phyloP scores from a whole-genome alignment of 2,329 filamentous ascomycete species.

The Cytospora chrysosperma region DNA sequence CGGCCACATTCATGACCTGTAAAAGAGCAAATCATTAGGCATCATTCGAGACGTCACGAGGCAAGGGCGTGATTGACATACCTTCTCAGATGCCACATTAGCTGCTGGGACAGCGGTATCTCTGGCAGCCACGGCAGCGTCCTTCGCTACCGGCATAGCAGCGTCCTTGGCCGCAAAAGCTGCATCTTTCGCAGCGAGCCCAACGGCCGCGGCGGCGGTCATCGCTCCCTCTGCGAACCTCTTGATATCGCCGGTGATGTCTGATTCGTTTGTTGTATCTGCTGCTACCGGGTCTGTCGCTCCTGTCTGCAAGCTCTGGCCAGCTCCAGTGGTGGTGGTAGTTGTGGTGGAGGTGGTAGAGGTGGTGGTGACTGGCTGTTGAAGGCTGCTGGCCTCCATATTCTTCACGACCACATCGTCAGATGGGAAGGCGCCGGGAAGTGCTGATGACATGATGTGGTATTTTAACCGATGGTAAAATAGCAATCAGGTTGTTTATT shows the following conservation, averaged over 20 bases:
- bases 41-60: background rate
- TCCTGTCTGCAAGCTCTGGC: background rate
- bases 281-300: background rate
- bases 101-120: background rate
- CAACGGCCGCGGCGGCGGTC: slow-evolving; percentile 2
- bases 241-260: slow-evolving; percentile 1
- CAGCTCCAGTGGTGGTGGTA: background rate
- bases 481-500: no score
- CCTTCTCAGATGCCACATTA: background rate
- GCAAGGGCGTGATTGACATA: background rate
- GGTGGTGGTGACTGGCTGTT: background rate
- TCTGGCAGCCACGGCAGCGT: background rate
- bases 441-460: background rate
- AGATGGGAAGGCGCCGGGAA: background rate
- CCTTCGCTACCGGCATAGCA: slow-evolving; percentile 4
- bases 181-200: slow-evolving; percentile 7
- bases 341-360: no score
- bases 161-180: slow-evolving; percentile 8
- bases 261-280: background rate
- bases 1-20: slow-evolving; percentile 1
- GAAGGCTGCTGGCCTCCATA: background rate
- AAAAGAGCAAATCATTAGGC: background rate
- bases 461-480: no score
- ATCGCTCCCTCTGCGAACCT: background rate
- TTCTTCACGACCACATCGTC: background rate